Evolutionary conservation across 2,329 filamentous ascomycete genomes (phyloP).

Genomic region (Aspergillus neotritici): DNA sequence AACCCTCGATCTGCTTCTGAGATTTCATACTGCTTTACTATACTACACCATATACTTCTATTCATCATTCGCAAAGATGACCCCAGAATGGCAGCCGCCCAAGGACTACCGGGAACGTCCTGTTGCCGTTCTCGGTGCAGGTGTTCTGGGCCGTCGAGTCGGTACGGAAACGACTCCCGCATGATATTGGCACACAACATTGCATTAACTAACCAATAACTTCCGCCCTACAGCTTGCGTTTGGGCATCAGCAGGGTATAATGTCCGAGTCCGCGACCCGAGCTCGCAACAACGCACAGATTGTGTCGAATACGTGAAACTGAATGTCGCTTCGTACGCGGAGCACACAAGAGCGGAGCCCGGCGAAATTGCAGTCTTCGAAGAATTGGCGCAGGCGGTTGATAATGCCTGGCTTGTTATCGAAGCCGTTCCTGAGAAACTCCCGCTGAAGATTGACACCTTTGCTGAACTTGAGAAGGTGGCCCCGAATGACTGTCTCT

Average conservation of each 20-base stretch:
- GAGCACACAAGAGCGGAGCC: slow-evolving; percentile 20
- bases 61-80: slow-evolving; percentile 10
- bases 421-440: slow-evolving; percentile 49
- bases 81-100: slow-evolving; percentile 20
- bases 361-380: slow-evolving; percentile 30
- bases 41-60: neutral
- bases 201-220: neutral
- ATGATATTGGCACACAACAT: neutral
- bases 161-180: slow-evolving; percentile 17
- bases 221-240: slow-evolving; percentile 18
- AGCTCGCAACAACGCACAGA: slow-evolving; percentile 26
- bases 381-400: slow-evolving; percentile 39
- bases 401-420: slow-evolving; percentile 49
- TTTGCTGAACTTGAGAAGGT: slow-evolving; percentile 44
- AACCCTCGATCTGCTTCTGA: too few relatives aligned
- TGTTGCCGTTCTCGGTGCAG: slow-evolving; percentile 39
- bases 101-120: slow-evolving; percentile 30
- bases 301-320: slow-evolving; percentile 30
- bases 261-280: slow-evolving; percentile 26
- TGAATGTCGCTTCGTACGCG: slow-evolving; percentile 30
- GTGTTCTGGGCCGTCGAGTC: slow-evolving; percentile 38
- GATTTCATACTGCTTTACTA: neutral
- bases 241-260: slow-evolving; percentile 30
- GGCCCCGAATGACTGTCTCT: slow-evolving; percentile 43
- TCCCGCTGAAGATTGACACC: slow-evolving; percentile 45